Base-by-base conservation (phyloP, 2,329 filamentous ascomycete species). In the Verruconis gallopava region DNA sequence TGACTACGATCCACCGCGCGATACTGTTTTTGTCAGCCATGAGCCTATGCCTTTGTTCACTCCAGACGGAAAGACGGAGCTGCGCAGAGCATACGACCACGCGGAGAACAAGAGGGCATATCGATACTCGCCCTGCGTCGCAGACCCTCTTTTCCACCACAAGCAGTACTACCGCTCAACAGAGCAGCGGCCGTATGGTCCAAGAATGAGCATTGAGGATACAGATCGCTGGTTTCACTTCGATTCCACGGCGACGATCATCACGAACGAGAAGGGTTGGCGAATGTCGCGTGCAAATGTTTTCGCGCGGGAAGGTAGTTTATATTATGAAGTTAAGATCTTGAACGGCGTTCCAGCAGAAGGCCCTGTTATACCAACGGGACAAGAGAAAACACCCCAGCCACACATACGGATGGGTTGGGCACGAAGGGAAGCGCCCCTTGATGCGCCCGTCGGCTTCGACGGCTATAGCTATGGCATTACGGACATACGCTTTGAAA, bases 391-490 rank as follows among this genome's bases (percentile, higher is more conserved):
- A 2, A 43, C 44, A 14, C 53, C 83, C 72, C 61, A 70, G 58
- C 57, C 70, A 52, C 56, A 70, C 63, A 68, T 96, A 18, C 81
- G 91, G 5, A 75, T 96, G 56, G 93, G 93, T 3, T 96, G 85
- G 67, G 82, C 83, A 2, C 67, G 85, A 47, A 70, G 85, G 38
- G 85, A 93, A 56, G 83, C 85, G 9, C 82, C 81, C 0, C 64
- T 91, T 2, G 85, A 93, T 59, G 81, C 80, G 1, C 85, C 85
- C 0, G 84, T 91, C 0, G 85, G 85, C 1, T 91, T 85, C 50
- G 85, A 93, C 55, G 82, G 82, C 33, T 95, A 96, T 63, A 93
- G 88, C 55, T 96, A 96, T 57, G 89, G 84, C 36, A 75, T 96
- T 44, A 81, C 88, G 34, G 91, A 98, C 54, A 79, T 88, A 18